Base-by-base conservation (phyloP, 2,329 filamentous ascomycete species). In the Endocalyx cinctus region DNA sequence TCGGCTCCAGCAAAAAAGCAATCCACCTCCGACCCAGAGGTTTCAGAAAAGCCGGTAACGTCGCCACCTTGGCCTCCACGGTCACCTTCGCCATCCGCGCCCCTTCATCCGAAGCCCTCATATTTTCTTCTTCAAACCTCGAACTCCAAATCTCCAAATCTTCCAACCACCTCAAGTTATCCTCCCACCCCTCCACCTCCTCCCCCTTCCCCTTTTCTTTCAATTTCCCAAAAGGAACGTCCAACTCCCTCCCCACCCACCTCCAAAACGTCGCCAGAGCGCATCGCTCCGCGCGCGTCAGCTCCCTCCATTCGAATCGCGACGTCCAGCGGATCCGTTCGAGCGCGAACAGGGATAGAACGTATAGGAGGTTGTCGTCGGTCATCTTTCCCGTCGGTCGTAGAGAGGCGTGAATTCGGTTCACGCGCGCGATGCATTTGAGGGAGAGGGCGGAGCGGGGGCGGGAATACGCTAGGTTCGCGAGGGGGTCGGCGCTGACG, bases 331-430 rank as follows among this genome's bases (percentile, higher is more conserved):
- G 57, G 10, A 67, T 52, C 0, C 74, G 72, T 39, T 82, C 70
- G 3, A 73, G 54, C 1, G 71, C 66, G 43, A 81, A 80, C 0
- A 80, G 54, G n/a, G 68, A 64, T 0, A 84, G 64, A 0, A 79
- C 83, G 53, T 81, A 83, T 1, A 84, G 63, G 63, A 83, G 69
- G 41, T 84, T 79, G 10, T 70, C 64, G 27, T 82, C 72, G 4
- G 63, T 64, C 41, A 84, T 83, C 44, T 72, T 72, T 17, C 74
- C 74, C 0, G 70, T 60, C 29, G 67, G 64, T 29, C 70, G 70
- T 51, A 82, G 81, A 3, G 62, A 55, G 16, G 57, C 55, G 53
- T 84, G 80, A 4, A 84, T 60, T 47, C 70, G 82, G 48, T 82
- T 82, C 60, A 80, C 77, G 22, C 79, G 70, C 5, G 77, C 71